Base-by-base conservation (phyloP, 1,284 basidiomycete species). In the Cryptococcus sp. region DNA sequence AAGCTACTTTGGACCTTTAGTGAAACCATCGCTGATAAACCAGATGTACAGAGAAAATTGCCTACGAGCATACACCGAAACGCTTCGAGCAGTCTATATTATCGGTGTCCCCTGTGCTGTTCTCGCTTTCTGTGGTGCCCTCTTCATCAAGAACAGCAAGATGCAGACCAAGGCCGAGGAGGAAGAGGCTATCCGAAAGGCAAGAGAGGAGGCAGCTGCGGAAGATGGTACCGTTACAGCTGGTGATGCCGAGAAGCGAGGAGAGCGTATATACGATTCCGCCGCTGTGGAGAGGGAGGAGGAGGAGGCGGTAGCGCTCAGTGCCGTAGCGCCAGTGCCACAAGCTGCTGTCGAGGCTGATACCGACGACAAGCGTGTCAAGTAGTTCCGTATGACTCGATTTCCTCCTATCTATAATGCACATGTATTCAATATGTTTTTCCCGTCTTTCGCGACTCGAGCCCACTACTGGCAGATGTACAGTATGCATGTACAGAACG, bases 81-180 rank as follows among this genome's bases (percentile, higher is more conserved):
- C 72, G 1, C 51, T 75, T 7, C 60, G 63, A 19, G 43, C 60
- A 23, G 66, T 69, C 7, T 75, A 67, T 55, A 55, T 73, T 41
- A 67, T 73, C 46, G 71, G 63, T 18, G 54, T 75, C 7, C 71
- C 74, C 2, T 56, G 61, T 32, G 62, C 61, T 2, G 42, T 69
- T 36, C 45, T 68, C 21, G 70, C 59, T 3, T n/a, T 71, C n/a
- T 19, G 44, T 23, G 60, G 61, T 2, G 69, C 62, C 0, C 48
- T 73, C 16, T 10, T 66, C 11, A 66, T 75, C 50, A 66, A 63
- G 50, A 69, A 74, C 53, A 46, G 49, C 23, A 65, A 62, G 51
- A 68, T 73, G 63, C 63, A 63, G 23, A 60, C 53, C 7, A 67
- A 69, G 44, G 65, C 54, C 19, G 61, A 64, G 34, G 62, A 68